A percentile compares a stretch with the other conserved stretches of the same genome.
These are phyloP conservation scores for Limonium bicolor DNA, from an alignment of 148 eudicot genomes.

Conservation along the genomic window DNA sequence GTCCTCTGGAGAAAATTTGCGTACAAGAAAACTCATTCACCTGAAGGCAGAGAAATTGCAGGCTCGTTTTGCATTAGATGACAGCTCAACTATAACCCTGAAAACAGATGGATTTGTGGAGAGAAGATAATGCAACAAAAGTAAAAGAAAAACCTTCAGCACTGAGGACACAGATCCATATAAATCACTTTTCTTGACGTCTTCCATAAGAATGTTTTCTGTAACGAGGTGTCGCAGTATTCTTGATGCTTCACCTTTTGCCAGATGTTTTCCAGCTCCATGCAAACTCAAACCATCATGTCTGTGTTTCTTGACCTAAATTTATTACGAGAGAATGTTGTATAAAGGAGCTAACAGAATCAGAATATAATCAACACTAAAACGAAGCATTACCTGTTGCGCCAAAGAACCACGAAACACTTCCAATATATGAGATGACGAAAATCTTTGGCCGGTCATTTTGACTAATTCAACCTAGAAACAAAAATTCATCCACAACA, in stretches of 20 bases:
- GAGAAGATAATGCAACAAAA: neutral
- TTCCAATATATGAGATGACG: conserved; percentile 85
- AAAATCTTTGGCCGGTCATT: conserved; percentile 51
- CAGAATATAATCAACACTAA: no score
- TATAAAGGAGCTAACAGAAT: no score
- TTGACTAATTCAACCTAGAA: conserved; percentile 78
- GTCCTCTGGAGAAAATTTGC: conserved; percentile 28
- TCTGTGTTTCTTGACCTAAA: conserved; percentile 69
- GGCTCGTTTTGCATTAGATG: no score
- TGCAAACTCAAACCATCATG: conserved; percentile 61
- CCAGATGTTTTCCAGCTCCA: conserved; percentile 84
- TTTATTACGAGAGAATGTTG: no score
- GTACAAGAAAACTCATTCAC: conserved; percentile 50
- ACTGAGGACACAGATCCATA: conserved; percentile 87
- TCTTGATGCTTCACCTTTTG: conserved; percentile 90
- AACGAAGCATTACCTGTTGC: conserved; percentile 61
- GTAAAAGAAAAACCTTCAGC: conserved; percentile 34
- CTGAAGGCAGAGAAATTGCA: conserved; percentile 30
- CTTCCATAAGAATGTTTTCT: conserved; percentile 72
- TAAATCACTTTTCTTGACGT: conserved; percentile 79
- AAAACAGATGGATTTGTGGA: neutral
- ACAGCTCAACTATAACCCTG: neutral
- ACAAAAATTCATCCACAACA: no score
- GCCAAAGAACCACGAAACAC: conserved; percentile 82
- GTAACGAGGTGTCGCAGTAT: conserved; percentile 80